Base-by-base conservation (phyloP, 2,329 filamentous ascomycete genomes). In the Paecilomyces formosus region DNA sequence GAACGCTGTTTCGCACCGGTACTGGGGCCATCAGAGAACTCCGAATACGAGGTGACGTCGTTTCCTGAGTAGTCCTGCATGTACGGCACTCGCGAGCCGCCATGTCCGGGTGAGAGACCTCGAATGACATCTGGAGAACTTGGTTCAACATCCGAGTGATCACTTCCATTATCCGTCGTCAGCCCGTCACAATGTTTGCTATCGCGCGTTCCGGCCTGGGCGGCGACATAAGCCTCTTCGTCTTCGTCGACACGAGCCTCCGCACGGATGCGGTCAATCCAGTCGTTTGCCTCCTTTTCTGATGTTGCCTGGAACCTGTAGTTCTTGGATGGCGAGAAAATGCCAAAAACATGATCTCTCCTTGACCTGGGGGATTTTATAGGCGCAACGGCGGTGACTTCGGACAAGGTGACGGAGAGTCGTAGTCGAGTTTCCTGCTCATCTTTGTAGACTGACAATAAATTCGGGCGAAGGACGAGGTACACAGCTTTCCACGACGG, bases 391-490 rank as follows among this genome's bases (percentile, higher is more conserved):
- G 94, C 92, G 2, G 92, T 97, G 60, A 97, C 84, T 61, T 99
- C 94, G 51, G 90, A 88, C 45, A 97, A 83, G 68, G 87, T 87
- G 68, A 99, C 86, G 70, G 96, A 92, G 69, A 95, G 88, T 56
- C 90, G 88, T 51, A 99, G 83, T 72, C 92, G 92, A 66, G 88
- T 89, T 76, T 97, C 92, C 66, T 92, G 89, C 66, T 90, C 85
- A 70, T 93, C 89, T 75, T 93, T 95, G 82, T 99, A 99, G 61
- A 97, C 87, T 55, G 90, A 97, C 33, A 99, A 83, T 21, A 90
- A 84, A 66, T 94, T 95, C 0, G 93, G 92, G 62, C 94, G 88
- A 53, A 99, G 83, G 49, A 99, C 94, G 50, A 97, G 81, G 75
- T 89, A 94, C 61, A 92, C 86, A 5, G 88, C 81, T 77, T 96